A percentile compares a stretch with the other conserved stretches of the same genome.
Evolutionary conservation across 2,329 filamentous ascomycete genomes (phyloP).

Genomic region (Talaromyces rugulosus): DNA sequence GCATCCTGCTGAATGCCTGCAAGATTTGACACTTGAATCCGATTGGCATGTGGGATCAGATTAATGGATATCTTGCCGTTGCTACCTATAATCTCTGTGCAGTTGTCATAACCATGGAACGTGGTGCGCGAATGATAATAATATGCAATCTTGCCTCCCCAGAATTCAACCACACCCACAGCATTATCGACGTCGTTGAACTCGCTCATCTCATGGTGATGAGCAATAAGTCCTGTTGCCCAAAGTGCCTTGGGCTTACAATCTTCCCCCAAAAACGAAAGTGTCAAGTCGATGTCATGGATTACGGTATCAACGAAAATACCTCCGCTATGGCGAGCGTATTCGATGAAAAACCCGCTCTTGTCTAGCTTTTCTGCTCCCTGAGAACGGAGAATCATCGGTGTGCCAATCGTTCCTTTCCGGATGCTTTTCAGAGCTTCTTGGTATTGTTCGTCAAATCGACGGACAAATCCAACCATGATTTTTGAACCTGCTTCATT

Average conservation of each 20-base stretch:
- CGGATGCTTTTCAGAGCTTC: slow-evolving; percentile 53
- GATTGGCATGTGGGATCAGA: slow-evolving; percentile 50
- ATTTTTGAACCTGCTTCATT: slow-evolving; percentile 59
- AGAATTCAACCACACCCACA: slow-evolving; percentile 63
- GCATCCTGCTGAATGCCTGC: slow-evolving; percentile 56
- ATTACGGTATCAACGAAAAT: slow-evolving; percentile 70
- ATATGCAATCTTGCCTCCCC: slow-evolving; percentile 59
- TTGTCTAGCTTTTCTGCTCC: slow-evolving; percentile 58
- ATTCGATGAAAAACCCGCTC: slow-evolving; percentile 63
- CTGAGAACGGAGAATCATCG: slow-evolving; percentile 60
- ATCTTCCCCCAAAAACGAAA: slow-evolving; percentile 60
- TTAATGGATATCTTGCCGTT: slow-evolving; percentile 61
- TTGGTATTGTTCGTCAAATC: slow-evolving; percentile 64
- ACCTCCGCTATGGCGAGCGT: slow-evolving; percentile 61
- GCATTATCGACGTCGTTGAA: slow-evolving; percentile 61
- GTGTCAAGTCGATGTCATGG: slow-evolving; percentile 64
- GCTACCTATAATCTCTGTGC: slow-evolving; percentile 64
- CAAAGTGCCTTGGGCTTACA: slow-evolving; percentile 51
- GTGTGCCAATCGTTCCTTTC: slow-evolving; percentile 54
- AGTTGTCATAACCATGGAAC: slow-evolving; percentile 63
- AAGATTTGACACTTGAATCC: slow-evolving; percentile 53
- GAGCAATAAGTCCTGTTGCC: slow-evolving; percentile 55
- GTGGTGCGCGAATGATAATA: slow-evolving; percentile 64
- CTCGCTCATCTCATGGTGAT: slow-evolving; percentile 54
- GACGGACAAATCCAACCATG: slow-evolving; percentile 62